Conservation (phyloP, 352 stramenopile species). For the Thraustochytrium sp. region DNA sequence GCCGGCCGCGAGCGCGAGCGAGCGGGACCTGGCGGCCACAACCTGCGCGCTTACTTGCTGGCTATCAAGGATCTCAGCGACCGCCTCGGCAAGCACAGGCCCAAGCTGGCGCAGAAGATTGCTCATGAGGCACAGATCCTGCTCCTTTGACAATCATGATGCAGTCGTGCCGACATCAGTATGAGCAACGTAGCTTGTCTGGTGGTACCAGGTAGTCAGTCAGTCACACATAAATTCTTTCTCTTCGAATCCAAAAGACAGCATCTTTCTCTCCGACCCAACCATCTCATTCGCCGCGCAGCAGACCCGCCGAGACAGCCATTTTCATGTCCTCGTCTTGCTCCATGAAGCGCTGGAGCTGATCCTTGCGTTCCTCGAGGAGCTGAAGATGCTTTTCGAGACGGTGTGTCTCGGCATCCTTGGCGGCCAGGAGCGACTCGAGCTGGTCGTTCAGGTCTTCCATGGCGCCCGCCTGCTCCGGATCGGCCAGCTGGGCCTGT, state of each 20-base stretch:
- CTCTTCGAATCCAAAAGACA: background rate
- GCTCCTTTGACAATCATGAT: background rate
- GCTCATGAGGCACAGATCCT: background rate
- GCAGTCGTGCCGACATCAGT: too few relatives aligned
- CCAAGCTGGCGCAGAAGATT: conserved; percentile 31
- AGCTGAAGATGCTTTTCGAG: background rate
- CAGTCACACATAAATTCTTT: background rate
- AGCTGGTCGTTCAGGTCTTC: background rate
- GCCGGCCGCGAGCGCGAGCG: too few relatives aligned
- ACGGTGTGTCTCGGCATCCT: background rate
- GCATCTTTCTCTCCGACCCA: background rate
- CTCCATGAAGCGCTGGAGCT: background rate
- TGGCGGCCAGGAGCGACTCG: background rate
- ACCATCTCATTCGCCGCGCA: too few relatives aligned
- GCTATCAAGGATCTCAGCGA: background rate
- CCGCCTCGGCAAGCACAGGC: background rate
- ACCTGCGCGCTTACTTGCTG: conserved; percentile 3
- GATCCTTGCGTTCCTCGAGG: background rate
- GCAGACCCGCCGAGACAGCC: background rate
- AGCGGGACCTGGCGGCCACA: too few relatives aligned
- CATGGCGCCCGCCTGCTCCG: background rate
- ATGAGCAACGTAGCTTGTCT: too few relatives aligned
- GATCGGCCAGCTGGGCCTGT: background rate
- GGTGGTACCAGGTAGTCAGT: background rate
- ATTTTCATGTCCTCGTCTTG: conserved; percentile 9